Evolutionary conservation across 148 eudicot genomes (phyloP), one percentile per base, ranked within the genome.

Genomic region (Vaccinium macrocarpon): DNA sequence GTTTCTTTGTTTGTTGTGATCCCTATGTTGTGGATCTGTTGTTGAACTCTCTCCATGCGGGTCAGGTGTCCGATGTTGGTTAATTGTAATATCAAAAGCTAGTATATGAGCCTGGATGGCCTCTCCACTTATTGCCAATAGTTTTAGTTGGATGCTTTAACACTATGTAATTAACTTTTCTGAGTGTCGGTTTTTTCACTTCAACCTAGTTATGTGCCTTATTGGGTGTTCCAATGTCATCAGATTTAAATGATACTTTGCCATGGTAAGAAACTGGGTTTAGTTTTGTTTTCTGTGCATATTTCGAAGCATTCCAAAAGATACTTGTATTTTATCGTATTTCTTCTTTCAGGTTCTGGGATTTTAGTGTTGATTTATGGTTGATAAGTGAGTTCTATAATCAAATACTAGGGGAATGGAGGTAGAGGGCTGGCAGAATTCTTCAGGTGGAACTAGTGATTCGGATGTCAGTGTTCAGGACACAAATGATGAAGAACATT

Each of bases 401-500:
- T 38, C 75, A 57, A 59, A 46, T 72, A 49, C 53, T 55, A 16
- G 74, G 77, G 27, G 32, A 84, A 84, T 88, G 90, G 91, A 90
- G 59, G 74, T 50, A 48, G 90, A 86, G 32, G 88, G 83, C 42
- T 87, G 84, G 88, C 87, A 87, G 70, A 87, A 72, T 74, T 88
- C 90, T 68, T 85, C 83, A 5, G 88, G 64, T 48, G 92, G 76
- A 80, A 57, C 56, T 51, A 88, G 92, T 77, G 95, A 90, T 85
- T 89, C 89, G 1, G 98, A 93, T 82, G 79, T 86, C 29, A 83
- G 73, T 86, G 78, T 80, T 9, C 87, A 87, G 9, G 95, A 93
- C 84, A 83, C 81, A 29, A 85, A 85, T 16, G 95, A 92, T 61
- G 96, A 92, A 71, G 95, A 92, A 21, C 84, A 82, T 16, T 86